Percentiles rank a stretch among this genome's conserved stretches.
phyloP scores from a whole-genome alignment of 116 monocot species.

The Zostera marina region DNA sequence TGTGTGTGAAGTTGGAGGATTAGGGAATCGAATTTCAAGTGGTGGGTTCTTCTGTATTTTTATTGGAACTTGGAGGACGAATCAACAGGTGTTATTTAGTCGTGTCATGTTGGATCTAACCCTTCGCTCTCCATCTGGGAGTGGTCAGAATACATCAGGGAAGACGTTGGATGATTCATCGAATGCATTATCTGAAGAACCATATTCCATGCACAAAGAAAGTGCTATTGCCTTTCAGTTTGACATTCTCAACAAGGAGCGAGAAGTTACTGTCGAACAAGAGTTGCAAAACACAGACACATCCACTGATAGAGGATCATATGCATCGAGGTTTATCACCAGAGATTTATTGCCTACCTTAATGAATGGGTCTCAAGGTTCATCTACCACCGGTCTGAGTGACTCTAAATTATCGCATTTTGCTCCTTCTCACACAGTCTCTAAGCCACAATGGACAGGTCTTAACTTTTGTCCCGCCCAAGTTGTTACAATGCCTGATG shows the following conservation, averaged over 20 bases:
- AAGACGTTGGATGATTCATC: constrained; percentile 12
- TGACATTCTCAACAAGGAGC: constrained; percentile 24
- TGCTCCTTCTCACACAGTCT: constrained; percentile 1
- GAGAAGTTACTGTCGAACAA: not conserved
- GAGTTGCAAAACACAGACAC: not conserved
- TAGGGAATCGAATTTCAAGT: not conserved
- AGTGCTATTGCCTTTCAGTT: constrained; percentile 16
- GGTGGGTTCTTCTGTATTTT: not conserved
- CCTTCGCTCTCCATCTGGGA: constrained; percentile 15
- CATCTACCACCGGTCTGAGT: not conserved
- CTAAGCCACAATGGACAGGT: constrained; percentile 21
- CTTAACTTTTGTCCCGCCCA: constrained; percentile 17
- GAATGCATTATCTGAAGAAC: constrained; percentile 20
- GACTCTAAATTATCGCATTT: not conserved
- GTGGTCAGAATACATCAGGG: constrained; percentile 1
- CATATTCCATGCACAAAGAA: constrained; percentile 6
- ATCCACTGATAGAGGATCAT: not conserved
- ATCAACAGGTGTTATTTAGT: not conserved
- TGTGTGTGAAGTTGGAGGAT: not conserved
- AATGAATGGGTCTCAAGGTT: not conserved
- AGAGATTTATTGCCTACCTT: constrained; percentile 24
- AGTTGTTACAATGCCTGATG: constrained; percentile 4
- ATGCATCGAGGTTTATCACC: constrained; percentile 9
- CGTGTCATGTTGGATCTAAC: constrained; percentile 50
- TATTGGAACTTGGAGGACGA: not conserved